A percentile compares a stretch with the other conserved stretches of the same genome.
Conservation (phyloP, 352 stramenopile species). For the Globisporangium megalacanthum region DNA sequence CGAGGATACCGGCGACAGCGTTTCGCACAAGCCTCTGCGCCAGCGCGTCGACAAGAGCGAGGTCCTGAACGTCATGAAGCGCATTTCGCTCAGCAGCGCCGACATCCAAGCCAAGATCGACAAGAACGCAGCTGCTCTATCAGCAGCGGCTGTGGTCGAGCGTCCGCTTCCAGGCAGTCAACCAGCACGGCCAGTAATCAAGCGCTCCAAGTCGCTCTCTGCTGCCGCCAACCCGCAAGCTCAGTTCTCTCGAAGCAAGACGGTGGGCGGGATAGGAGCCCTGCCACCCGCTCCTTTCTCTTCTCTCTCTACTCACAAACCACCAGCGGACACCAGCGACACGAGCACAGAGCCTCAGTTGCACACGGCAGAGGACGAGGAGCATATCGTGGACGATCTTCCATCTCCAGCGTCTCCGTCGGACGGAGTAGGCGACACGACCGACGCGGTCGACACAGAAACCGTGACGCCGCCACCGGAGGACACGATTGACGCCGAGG, state of each 20-base stretch:
- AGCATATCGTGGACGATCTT: too few relatives aligned
- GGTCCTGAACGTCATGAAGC: slow-evolving; percentile 11
- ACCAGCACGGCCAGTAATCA: too few relatives aligned
- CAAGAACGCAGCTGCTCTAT: slow-evolving; percentile 1
- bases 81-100: slow-evolving; percentile 8
- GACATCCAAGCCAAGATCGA: slow-evolving; percentile 15
- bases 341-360: background rate
- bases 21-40: background rate
- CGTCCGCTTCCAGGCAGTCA: background rate
- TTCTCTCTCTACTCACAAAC: background rate
- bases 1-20: background rate
- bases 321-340: background rate
- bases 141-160: background rate
- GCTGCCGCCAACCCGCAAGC: background rate
- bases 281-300: background rate
- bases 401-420: background rate
- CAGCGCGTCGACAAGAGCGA: slow-evolving; percentile 1
- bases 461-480: background rate
- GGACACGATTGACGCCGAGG: background rate
- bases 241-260: slow-evolving; percentile 5
- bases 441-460: background rate
- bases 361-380: background rate
- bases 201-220: slow-evolving; percentile 4
- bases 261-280: background rate
- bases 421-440: background rate